Evolutionary conservation across 176 grass and related monocot genomes (phyloP).

Genomic region (Aegilops longissima): DNA sequence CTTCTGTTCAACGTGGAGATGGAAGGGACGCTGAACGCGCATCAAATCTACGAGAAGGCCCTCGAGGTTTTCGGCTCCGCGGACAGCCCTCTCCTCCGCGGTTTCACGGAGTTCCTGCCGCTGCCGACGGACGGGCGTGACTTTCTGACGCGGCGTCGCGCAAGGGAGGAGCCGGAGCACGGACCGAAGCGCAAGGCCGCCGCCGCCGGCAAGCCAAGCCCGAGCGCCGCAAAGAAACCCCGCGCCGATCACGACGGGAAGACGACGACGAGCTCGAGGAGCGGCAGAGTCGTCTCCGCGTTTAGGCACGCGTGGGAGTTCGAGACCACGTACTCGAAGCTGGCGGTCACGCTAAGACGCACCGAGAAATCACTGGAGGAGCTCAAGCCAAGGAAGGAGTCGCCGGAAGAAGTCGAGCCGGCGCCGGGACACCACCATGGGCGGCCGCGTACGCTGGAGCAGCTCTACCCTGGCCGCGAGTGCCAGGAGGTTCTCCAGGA

Average conservation of each 20-base stretch:
- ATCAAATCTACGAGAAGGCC: background rate
- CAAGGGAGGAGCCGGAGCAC: background rate
- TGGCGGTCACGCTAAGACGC: background rate
- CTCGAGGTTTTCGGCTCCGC: background rate
- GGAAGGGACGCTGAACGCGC: background rate
- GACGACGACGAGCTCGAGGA: background rate
- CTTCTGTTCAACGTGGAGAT: accelerated
- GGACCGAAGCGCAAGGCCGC: background rate
- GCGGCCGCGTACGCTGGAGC: background rate
- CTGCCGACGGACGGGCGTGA: background rate
- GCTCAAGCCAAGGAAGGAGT: background rate
- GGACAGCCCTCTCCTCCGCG: background rate
- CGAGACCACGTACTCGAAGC: background rate
- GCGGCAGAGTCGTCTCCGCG: background rate
- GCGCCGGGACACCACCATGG: background rate
- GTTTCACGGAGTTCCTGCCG: background rate
- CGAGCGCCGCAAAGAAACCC: background rate
- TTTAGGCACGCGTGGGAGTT: slow-evolving; percentile 5
- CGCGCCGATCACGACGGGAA: background rate
- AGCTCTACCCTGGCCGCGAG: slow-evolving; percentile 14
- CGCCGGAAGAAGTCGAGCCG: no score
- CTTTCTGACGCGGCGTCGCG: background rate
- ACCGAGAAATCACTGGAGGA: background rate
- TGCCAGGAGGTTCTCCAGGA: background rate
- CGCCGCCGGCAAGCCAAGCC: background rate